phyloP scores from a whole-genome alignment of 2,329 filamentous ascomycete species.

The Fusarium dlaminii region DNA sequence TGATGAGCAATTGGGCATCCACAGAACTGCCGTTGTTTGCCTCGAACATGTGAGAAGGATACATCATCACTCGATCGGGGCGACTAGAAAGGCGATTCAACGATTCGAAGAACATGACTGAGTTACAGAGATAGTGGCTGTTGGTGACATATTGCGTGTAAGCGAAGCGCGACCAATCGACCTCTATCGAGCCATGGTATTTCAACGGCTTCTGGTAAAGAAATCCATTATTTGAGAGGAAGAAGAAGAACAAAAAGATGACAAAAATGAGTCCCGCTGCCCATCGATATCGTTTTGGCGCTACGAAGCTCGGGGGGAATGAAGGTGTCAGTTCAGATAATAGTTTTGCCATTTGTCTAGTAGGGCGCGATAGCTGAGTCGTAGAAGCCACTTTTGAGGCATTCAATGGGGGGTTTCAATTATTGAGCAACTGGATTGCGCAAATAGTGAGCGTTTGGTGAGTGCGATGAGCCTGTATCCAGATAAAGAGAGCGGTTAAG shows the following conservation, averaged over 20 bases:
- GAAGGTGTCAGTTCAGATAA: neutral
- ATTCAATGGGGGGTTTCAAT: neutral
- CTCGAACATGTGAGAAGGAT: slow-evolving; percentile 52
- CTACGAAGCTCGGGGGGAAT: neutral
- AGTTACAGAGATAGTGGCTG: slow-evolving; percentile 58
- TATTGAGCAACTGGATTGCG: neutral
- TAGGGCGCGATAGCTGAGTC: no score
- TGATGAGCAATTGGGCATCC: slow-evolving; percentile 50
- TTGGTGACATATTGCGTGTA: slow-evolving; percentile 61
- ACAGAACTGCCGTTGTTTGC: slow-evolving; percentile 37
- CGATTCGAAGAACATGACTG: slow-evolving; percentile 60
- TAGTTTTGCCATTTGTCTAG: neutral
- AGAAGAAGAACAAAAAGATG: neutral
- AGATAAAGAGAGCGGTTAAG: neutral
- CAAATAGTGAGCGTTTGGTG: neutral
- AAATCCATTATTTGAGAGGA: neutral
- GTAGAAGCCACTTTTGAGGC: no score
- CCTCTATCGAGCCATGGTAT: neutral
- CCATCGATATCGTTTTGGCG: neutral
- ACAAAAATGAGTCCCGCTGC: neutral
- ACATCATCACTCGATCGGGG: slow-evolving; percentile 58
- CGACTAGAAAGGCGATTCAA: slow-evolving; percentile 53
- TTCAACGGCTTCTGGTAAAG: neutral
- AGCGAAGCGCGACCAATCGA: slow-evolving; percentile 48
- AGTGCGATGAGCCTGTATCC: neutral